Evolutionary conservation across 495 filamentous ascomycete genomes (phyloP).

Genomic region (Daldinia decipiens): DNA sequence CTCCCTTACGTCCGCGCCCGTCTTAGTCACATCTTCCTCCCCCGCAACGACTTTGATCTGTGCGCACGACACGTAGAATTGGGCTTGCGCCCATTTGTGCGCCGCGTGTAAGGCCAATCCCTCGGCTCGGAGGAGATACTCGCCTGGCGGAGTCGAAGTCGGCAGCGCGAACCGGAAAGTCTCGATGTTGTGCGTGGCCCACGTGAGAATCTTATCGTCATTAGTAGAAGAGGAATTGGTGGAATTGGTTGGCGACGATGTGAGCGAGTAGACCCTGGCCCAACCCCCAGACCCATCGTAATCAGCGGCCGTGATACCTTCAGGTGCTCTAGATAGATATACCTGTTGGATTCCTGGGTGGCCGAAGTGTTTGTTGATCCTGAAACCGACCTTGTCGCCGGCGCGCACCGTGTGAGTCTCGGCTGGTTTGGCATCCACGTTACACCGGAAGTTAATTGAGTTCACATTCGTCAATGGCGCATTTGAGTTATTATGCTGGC

Average conservation of each 20-base stretch:
- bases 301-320: not conserved
- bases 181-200: slow-evolving; percentile 24
- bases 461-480: not conserved
- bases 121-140: slow-evolving; percentile 72
- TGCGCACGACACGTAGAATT: slow-evolving; percentile 1
- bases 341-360: not conserved
- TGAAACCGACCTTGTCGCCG: not conserved
- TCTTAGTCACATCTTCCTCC: not conserved
- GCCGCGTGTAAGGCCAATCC: slow-evolving; percentile 69
- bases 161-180: slow-evolving; percentile 52
- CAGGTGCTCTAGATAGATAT: not conserved
- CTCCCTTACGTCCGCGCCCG: not conserved
- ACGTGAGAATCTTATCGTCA: not conserved
- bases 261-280: not conserved
- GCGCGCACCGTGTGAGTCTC: not conserved
- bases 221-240: not conserved
- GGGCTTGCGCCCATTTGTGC: slow-evolving; percentile 46
- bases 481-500: not conserved
- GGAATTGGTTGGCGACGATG: not conserved
- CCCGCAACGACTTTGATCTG: not conserved
- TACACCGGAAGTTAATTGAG: not conserved
- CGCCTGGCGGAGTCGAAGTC: slow-evolving; percentile 54
- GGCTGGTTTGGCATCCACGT: not conserved
- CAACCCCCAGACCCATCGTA: not conserved
- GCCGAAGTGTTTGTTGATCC: not conserved